These are phyloP conservation scores for Colletotrichum sp. DNA, from an alignment of 2,329 filamentous ascomycete species.

Conservation along the genomic window DNA sequence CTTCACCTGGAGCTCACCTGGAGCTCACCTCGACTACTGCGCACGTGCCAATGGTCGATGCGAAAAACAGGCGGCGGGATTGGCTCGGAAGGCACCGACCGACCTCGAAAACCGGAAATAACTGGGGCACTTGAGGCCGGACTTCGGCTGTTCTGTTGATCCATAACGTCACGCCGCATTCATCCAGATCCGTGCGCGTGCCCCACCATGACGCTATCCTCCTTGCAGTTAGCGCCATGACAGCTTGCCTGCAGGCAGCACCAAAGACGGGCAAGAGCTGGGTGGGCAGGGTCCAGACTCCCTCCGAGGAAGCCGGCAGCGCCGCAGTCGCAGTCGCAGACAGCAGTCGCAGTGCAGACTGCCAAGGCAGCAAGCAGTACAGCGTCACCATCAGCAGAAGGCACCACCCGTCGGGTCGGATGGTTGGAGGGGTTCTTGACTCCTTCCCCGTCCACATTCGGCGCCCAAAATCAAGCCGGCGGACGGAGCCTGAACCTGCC, in stretches of 20 bases:
- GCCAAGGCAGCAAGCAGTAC: not conserved
- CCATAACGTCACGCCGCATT: not conserved
- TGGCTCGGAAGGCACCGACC: not conserved
- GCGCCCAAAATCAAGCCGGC: not conserved
- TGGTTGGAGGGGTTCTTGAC: not conserved
- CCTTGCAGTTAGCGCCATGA: not conserved
- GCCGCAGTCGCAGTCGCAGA: not conserved
- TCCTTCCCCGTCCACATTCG: not conserved
- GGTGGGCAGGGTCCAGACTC: not conserved
- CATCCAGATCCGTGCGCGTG: not conserved
- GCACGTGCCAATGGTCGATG: not conserved
- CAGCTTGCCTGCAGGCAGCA: not conserved
- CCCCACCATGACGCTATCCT: slow-evolving; percentile 1
- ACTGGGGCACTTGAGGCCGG: not conserved
- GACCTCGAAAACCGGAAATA: not conserved
- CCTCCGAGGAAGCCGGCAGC: not conserved
- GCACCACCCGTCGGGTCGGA: not conserved
- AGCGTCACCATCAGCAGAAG: not conserved
- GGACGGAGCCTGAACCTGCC: not conserved
- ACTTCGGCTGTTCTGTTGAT: slow-evolving; percentile 3
- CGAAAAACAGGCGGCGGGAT: not conserved
- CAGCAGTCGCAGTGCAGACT: not conserved
- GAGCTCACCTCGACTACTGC: rapidly evolving
- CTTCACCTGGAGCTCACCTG: not conserved
- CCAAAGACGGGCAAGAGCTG: not conserved